Percentiles rank a stretch among this genome's conserved stretches.
Conservation (phyloP, 495 filamentous ascomycete genomes). For the Penicillium fimorum region DNA sequence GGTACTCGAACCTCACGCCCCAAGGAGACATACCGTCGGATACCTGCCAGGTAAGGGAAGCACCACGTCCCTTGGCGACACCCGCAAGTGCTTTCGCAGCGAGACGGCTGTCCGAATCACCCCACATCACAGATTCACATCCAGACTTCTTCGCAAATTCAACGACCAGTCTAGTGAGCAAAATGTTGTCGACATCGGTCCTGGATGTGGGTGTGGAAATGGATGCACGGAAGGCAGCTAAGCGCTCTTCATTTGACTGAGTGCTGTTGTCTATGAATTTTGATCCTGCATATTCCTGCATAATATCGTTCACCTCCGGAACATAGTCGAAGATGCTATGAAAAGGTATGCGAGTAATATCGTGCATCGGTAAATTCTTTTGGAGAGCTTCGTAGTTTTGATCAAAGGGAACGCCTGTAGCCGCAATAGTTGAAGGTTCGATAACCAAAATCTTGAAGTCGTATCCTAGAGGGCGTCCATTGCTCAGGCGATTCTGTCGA, state of each 20-base stretch:
- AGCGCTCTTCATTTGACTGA: conserved; percentile 37
- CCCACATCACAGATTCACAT: conserved; percentile 76
- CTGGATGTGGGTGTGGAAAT: conserved; percentile 71
- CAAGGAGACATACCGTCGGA: conserved; percentile 67
- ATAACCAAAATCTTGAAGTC: conserved; percentile 66
- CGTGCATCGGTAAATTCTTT: conserved; percentile 58
- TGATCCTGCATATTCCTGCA: conserved; percentile 29
- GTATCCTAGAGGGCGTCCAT: conserved; percentile 48
- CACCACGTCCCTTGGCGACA: conserved; percentile 87
- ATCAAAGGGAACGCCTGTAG: conserved; percentile 23
- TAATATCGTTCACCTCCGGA: conserved; percentile 30
- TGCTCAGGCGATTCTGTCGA: conserved; percentile 55
- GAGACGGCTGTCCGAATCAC: conserved; percentile 81
- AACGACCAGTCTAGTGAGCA: conserved; percentile 69
- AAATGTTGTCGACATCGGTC: conserved; percentile 65
- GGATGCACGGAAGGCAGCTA: conserved; percentile 54
- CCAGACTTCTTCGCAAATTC: conserved; percentile 54
- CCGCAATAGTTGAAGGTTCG: conserved; percentile 48
- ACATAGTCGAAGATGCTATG: conserved; percentile 54
- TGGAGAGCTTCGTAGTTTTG: conserved; percentile 39
- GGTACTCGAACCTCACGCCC: conserved; percentile 63
- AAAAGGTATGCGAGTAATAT: conserved; percentile 54
- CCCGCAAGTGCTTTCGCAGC: conserved; percentile 83
- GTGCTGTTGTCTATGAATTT: conserved; percentile 31
- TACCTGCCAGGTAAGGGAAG: conserved; percentile 74